Conservation (phyloP, 2,329 filamentous ascomycete species). For the Rhinocladiella similis region DNA sequence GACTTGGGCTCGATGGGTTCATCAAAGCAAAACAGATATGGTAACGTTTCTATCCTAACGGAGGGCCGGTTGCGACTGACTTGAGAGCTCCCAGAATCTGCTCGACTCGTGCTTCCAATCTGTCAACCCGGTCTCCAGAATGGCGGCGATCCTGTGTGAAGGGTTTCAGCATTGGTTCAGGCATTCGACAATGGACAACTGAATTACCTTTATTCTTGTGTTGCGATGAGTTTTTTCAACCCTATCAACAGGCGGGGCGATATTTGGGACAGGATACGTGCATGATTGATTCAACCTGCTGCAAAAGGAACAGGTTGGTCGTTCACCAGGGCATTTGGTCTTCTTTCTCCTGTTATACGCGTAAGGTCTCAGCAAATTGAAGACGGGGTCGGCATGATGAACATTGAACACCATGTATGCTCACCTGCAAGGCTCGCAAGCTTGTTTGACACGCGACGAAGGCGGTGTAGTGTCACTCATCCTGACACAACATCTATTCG, state of each 20-base stretch:
- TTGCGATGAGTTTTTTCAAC: constrained; percentile 29
- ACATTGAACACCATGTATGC: too few relatives aligned
- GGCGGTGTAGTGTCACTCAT: constrained; percentile 18
- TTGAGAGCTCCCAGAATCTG: constrained; percentile 38
- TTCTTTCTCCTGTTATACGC: constrained; percentile 48
- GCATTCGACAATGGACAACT: not conserved
- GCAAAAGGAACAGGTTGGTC: constrained; percentile 52
- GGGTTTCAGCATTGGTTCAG: not conserved
- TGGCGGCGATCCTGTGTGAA: not conserved
- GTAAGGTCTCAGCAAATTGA: not conserved
- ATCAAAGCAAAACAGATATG: not conserved
- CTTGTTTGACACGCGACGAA: constrained; percentile 37
- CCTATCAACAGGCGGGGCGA: constrained; percentile 20
- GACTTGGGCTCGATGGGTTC: too few relatives aligned
- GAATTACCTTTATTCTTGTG: constrained; percentile 4
- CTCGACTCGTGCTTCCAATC: constrained; percentile 36
- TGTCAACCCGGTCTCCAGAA: constrained; percentile 37
- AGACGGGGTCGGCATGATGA: constrained; percentile 8
- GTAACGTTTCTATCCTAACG: not conserved
- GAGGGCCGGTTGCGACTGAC: constrained; percentile 26
- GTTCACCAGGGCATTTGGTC: constrained; percentile 52
- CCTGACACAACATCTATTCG: not conserved
- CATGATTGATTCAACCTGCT: constrained; percentile 50
- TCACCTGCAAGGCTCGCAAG: constrained; percentile 46
- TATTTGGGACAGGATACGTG: constrained; percentile 38